Base-by-base conservation (phyloP, 2,329 filamentous ascomycete genomes). In the Chaetomiaceae sp. region DNA sequence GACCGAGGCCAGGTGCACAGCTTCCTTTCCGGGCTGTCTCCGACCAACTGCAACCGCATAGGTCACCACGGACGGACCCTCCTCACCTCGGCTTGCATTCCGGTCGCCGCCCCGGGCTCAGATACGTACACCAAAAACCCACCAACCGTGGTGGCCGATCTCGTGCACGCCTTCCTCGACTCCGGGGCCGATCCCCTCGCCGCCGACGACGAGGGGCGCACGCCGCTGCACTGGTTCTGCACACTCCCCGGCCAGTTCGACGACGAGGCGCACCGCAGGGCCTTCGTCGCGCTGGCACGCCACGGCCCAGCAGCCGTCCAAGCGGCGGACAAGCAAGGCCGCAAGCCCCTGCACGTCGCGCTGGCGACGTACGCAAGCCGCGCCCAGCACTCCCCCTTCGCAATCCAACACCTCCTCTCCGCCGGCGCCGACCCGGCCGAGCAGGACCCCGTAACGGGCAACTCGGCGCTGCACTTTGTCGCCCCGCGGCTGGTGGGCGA, bases 221-320 rank as follows among this genome's bases (percentile, higher is more conserved):
- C 49, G 2, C 49, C 54, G 10, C 44, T 56, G 1, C 49, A 53
- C 49, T 51, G 48, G 48, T 20, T 51, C 48, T 45, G 48, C 48
- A 51, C 48, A 1, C 23, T 38, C 5, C 16, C 23, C 9, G 37
- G 20, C 2, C 9, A n/a, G 11, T 25, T 48, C 16, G 20, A 33
- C 18, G 16, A n/a, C 7, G 29, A 44, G n/a, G 18, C 23, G n/a
- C 23, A 29, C 44, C 21, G 23, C 34, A 25, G 21, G 5, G 37
- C 47, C 27, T 49, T 42, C 37, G 9, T 16, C 7, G 29, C 47
- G 8, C 47, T 49, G 3, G 23, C 14, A 1, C 18, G 16, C 13
- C 36, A 49, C 18, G 20, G 16, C 37, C 37, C 47, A 25, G 37
- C 36, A 7, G 47, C 47, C 18, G 29, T 34, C 18, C 18, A 49